phyloP scores from a whole-genome alignment of 2,329 filamentous ascomycete genomes.

The Boeremia lycopersici region DNA sequence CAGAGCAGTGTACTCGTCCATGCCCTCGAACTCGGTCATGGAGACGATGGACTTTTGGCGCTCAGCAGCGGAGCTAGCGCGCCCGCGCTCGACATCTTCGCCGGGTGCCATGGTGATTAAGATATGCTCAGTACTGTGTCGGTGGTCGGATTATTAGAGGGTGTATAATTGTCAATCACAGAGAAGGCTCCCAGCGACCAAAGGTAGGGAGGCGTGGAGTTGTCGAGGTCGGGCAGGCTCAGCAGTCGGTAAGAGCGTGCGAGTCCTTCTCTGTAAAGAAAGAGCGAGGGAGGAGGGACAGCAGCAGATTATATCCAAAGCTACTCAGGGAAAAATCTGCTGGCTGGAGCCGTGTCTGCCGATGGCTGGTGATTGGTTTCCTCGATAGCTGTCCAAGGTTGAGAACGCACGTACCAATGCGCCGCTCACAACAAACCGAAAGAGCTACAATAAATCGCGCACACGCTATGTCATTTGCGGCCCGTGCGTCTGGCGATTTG shows the following conservation, averaged over 20 bases:
- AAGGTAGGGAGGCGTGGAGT: conserved; percentile 20
- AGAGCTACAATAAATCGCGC: conserved; percentile 23
- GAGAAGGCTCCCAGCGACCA: conserved; percentile 37
- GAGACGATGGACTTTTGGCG: conserved; percentile 45
- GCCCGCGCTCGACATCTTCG: conserved; percentile 45
- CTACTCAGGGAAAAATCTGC: conserved; percentile 38
- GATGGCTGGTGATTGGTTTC: conserved; percentile 22
- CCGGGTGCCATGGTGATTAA: conserved; percentile 34
- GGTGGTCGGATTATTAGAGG: conserved; percentile 22
- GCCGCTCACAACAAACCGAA: conserved; percentile 22
- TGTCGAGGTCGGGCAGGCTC: conserved; percentile 36
- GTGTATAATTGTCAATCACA: conserved; percentile 28
- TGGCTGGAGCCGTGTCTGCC: conserved; percentile 22
- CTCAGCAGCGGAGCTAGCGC: conserved; percentile 36
- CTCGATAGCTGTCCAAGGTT: conserved; percentile 20
- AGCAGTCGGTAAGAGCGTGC: conserved; percentile 36
- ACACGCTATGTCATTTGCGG: conserved; percentile 21
- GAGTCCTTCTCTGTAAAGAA: conserved; percentile 38
- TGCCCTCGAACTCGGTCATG: conserved; percentile 50
- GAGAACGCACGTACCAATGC: conserved; percentile 15
- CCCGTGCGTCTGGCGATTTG: conserved; percentile 21
- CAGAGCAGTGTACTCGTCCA: conserved; percentile 69
- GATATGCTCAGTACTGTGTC: conserved; percentile 25
- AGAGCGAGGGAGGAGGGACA: conserved; percentile 22
- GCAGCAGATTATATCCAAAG: conserved; percentile 30